phyloP scores from a whole-genome alignment of 148 eudicot genomes.

The Chenopodium album region DNA sequence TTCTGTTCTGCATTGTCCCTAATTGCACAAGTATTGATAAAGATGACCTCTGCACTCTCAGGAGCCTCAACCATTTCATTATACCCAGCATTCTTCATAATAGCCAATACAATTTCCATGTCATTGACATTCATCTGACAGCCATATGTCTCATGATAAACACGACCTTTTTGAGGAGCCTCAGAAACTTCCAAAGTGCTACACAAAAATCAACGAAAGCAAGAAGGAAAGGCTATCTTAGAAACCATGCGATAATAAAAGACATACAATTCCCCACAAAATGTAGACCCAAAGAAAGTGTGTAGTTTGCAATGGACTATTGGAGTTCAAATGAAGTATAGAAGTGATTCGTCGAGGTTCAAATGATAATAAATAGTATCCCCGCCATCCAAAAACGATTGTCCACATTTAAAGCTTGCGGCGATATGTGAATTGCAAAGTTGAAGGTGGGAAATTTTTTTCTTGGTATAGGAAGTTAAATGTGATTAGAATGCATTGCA shows the following conservation, averaged over 20 bases:
- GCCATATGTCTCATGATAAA: slow-evolving; percentile 97
- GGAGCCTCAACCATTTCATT: slow-evolving; percentile 65
- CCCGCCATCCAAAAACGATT: too few relatives aligned
- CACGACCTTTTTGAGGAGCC: slow-evolving; percentile 64
- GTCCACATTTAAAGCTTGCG: too few relatives aligned
- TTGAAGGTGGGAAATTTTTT: not conserved
- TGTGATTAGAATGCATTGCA: not conserved
- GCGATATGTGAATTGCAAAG: not conserved
- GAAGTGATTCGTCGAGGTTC: not conserved
- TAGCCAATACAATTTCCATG: slow-evolving; percentile 94
- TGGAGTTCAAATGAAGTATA: not conserved
- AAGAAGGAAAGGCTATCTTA: not conserved
- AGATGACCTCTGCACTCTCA: slow-evolving; percentile 96
- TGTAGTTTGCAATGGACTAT: not conserved
- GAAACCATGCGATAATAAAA: not conserved
- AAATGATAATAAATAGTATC: not conserved
- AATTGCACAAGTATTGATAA: slow-evolving; percentile 95
- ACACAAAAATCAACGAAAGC: slow-evolving; percentile 17
- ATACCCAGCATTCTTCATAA: slow-evolving; percentile 94
- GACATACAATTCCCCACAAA: not conserved
- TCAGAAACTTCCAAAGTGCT: slow-evolving; percentile 46
- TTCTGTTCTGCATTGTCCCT: slow-evolving; percentile 96
- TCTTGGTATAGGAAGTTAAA: not conserved
- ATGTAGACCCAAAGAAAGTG: not conserved
- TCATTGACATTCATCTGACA: slow-evolving; percentile 98